These are phyloP conservation scores for Testicularia cyperi DNA, from an alignment of 1,284 basidiomycete genomes.

Conservation along the genomic window DNA sequence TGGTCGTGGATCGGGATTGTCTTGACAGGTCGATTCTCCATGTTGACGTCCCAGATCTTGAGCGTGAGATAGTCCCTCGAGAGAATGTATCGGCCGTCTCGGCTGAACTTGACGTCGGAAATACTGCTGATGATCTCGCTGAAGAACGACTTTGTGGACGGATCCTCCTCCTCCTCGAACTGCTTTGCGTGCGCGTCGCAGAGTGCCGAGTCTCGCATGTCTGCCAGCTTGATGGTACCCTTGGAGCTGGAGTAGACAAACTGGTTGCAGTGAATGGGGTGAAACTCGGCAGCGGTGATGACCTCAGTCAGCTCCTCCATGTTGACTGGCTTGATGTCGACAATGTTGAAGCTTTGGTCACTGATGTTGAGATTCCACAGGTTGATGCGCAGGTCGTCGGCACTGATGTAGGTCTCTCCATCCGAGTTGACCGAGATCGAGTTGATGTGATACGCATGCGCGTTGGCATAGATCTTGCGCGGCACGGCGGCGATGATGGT, in stretches of 20 bases:
- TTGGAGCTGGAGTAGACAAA: slow-evolving; percentile 99
- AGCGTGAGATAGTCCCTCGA: slow-evolving; percentile 95
- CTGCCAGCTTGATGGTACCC: slow-evolving; percentile 99
- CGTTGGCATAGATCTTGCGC: slow-evolving; percentile 97
- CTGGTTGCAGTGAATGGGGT: slow-evolving; percentile 93
- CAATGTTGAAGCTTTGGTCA: slow-evolving; percentile 99
- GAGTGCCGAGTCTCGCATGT: slow-evolving; percentile 97
- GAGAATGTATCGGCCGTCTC: slow-evolving; percentile 93
- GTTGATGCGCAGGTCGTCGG: slow-evolving; percentile 94
- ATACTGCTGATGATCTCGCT: slow-evolving; percentile 99
- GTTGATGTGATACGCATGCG: slow-evolving; percentile 99
- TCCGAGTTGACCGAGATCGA: slow-evolving; percentile 99
- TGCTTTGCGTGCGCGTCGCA: slow-evolving; percentile 94
- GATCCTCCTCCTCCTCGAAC: slow-evolving; percentile 85
- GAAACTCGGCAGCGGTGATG: slow-evolving; percentile 98
- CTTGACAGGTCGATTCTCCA: slow-evolving; percentile 94
- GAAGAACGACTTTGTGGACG: slow-evolving; percentile 95
- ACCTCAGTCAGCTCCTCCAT: slow-evolving; percentile 99
- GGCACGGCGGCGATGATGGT: slow-evolving; percentile 98
- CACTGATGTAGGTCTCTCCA: slow-evolving; percentile 98
- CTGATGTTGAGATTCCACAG: slow-evolving; percentile 98
- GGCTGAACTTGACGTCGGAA: slow-evolving; percentile 98
- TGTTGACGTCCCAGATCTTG: slow-evolving; percentile 99
- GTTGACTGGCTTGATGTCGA: slow-evolving; percentile 99
- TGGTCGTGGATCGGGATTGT: slow-evolving; percentile 99